Conservation (phyloP, 768 basidiomycete species). For the Hericium alpestre region DNA sequence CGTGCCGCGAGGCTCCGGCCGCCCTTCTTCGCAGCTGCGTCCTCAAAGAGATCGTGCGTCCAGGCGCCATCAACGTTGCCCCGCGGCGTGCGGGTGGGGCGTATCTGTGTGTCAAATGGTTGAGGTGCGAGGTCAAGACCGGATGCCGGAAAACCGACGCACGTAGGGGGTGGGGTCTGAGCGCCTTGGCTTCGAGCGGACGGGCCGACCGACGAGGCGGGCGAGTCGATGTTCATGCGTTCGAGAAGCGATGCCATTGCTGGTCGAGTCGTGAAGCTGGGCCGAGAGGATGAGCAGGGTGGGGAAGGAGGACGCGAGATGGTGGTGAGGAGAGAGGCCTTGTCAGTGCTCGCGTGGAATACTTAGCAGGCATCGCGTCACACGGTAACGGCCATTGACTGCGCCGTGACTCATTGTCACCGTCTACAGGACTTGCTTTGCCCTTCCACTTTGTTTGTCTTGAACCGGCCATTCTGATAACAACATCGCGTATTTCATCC, state of each 20-base stretch:
- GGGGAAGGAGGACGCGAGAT: neutral
- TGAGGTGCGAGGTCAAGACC: neutral
- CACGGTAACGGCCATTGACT: too few species aligned
- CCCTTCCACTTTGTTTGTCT: too few species aligned
- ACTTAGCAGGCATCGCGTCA: too few species aligned
- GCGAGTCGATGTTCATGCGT: constrained; percentile 12
- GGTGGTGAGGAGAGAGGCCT: neutral
- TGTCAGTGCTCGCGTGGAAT: too few species aligned
- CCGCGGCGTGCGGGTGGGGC: constrained; percentile 6
- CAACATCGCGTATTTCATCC: too few species aligned
- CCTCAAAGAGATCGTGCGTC: constrained; percentile 12
- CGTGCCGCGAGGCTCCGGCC: constrained; percentile 11
- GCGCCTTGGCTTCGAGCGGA: constrained; percentile 10
- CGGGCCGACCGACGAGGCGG: constrained; percentile 5
- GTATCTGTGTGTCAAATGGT: neutral
- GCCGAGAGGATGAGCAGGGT: neutral
- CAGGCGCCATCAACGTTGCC: constrained; percentile 12
- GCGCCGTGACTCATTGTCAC: too few species aligned
- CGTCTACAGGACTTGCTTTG: too few species aligned
- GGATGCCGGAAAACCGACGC: neutral
- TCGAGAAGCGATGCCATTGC: constrained; percentile 14
- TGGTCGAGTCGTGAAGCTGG: neutral
- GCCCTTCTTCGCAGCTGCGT: neutral
- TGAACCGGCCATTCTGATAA: too few species aligned
- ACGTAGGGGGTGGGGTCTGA: constrained; percentile 10